A percentile compares a stretch with the other conserved stretches of the same genome.
These are phyloP conservation scores for Dactylellina leptospora DNA, from an alignment of 2,329 filamentous ascomycete species.

Conservation along the genomic window DNA sequence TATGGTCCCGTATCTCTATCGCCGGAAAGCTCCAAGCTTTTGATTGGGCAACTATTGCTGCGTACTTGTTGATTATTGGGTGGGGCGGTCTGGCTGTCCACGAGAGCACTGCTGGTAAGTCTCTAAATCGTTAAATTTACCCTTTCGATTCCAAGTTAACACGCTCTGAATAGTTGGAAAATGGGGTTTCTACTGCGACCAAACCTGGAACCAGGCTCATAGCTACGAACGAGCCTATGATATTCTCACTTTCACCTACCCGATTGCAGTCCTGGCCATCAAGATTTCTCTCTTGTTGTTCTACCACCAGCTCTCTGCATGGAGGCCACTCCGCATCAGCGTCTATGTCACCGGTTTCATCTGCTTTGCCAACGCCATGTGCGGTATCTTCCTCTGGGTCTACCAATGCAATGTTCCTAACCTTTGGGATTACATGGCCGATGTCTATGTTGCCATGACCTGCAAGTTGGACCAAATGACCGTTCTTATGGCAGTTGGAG, in stretches of 20 bases:
- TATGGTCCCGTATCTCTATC: conserved; percentile 49
- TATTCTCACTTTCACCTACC: conserved; percentile 52
- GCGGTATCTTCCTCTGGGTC: conserved; percentile 48
- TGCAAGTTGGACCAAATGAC: conserved; percentile 50
- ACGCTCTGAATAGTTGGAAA: conserved; percentile 17
- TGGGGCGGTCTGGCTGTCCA: conserved; percentile 40
- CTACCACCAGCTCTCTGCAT: conserved; percentile 48
- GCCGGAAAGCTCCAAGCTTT: conserved; percentile 46
- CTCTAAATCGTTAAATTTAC: background rate
- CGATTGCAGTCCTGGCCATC: conserved; percentile 33
- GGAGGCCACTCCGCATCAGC: conserved; percentile 45
- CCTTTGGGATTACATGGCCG: conserved; percentile 49
- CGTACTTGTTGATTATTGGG: conserved; percentile 30
- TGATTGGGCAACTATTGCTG: conserved; percentile 37
- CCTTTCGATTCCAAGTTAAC: conserved; percentile 1
- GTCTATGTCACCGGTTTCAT: conserved; percentile 47
- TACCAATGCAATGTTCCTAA: conserved; percentile 44
- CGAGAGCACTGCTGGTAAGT: conserved; percentile 45
- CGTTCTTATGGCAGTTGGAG: conserved; percentile 47
- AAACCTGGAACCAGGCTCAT: conserved; percentile 33
- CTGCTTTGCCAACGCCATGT: conserved; percentile 49
- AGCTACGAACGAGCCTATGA: conserved; percentile 38
- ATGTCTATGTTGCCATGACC: conserved; percentile 27
- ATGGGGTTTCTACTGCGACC: conserved; percentile 49
- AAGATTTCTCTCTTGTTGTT: conserved; percentile 46